phyloP scores from a whole-genome alignment of 2,329 filamentous ascomycete species.

The Tricladium varicosporioides region DNA sequence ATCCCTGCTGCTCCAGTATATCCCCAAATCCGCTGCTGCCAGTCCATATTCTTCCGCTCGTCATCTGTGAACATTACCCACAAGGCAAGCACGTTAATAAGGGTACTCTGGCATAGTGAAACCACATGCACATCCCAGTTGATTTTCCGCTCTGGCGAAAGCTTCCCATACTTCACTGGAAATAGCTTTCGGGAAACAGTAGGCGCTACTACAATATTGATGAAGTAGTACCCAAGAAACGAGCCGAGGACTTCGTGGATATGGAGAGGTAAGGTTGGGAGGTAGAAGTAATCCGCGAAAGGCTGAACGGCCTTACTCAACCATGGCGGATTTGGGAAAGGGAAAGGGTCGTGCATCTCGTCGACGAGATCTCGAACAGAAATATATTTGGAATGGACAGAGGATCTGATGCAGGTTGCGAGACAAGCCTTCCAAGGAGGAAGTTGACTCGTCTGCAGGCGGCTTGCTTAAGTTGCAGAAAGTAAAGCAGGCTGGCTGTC shows the following conservation, averaged over 20 bases:
- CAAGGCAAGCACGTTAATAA: slow-evolving; percentile 72
- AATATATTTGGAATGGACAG: slow-evolving; percentile 1
- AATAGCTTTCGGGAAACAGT: slow-evolving; percentile 60
- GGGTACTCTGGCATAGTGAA: slow-evolving; percentile 71
- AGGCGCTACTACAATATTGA: slow-evolving; percentile 67
- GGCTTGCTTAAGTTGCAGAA: background rate
- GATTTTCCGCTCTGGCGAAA: slow-evolving; percentile 61
- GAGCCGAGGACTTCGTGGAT: slow-evolving; percentile 72
- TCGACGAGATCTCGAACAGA: slow-evolving; percentile 1
- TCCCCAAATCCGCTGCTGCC: slow-evolving; percentile 70
- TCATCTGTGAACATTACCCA: slow-evolving; percentile 69
- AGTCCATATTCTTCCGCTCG: slow-evolving; percentile 64
- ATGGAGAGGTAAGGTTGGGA: slow-evolving; percentile 71
- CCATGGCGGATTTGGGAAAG: slow-evolving; percentile 56
- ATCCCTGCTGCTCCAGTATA: slow-evolving; percentile 72
- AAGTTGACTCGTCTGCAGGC: background rate
- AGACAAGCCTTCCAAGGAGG: slow-evolving; percentile 1
- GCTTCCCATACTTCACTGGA: slow-evolving; percentile 58
- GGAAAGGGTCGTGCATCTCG: slow-evolving; percentile 70
- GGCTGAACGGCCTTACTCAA: slow-evolving; percentile 56
- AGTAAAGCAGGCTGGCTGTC: background rate
- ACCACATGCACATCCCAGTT: slow-evolving; percentile 89
- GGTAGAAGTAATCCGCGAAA: slow-evolving; percentile 57
- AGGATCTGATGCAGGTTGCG: background rate
- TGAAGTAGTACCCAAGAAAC: slow-evolving; percentile 65